These are phyloP conservation scores for Pontederia paniculata DNA, from an alignment of 176 grass and related monocot genomes.

Conservation along the genomic window DNA sequence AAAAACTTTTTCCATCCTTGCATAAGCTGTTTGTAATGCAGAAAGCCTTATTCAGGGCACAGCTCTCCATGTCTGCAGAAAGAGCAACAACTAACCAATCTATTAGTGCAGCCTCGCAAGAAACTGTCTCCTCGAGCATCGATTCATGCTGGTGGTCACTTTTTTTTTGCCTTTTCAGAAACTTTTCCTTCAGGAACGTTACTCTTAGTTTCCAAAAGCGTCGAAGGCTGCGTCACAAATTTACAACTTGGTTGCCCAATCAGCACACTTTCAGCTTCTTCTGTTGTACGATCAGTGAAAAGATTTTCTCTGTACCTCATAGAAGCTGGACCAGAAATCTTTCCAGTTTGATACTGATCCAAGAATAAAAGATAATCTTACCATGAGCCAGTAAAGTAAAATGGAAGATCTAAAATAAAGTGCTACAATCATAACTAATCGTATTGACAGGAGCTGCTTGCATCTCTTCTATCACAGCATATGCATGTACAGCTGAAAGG, in stretches of 20 bases:
- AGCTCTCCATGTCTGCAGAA: conserved; percentile 52
- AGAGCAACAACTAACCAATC: conserved; percentile 82
- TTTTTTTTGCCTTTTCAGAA: conserved; percentile 35
- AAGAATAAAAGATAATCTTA: conserved; percentile 3
- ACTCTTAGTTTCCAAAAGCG: conserved; percentile 33
- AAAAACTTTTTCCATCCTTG: conserved; percentile 61
- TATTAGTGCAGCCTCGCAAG: conserved; percentile 59
- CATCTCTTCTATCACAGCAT: conserved; percentile 82
- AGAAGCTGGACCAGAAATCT: conserved; percentile 74
- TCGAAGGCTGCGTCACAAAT: conserved; percentile 23
- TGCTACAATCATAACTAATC: conserved; percentile 76
- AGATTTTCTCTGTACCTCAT: conserved; percentile 66
- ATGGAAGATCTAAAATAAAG: conserved; percentile 39
- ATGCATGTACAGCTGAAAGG: conserved; percentile 75
- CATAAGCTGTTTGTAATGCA: conserved; percentile 34
- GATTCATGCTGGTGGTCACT: conserved; percentile 39
- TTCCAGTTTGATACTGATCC: conserved; percentile 38
- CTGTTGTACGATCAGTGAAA: conserved; percentile 51
- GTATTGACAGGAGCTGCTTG: conserved; percentile 81
- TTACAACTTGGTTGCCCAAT: conserved; percentile 47
- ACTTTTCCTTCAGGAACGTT: conserved; percentile 58
- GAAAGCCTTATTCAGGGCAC: conserved; percentile 13
- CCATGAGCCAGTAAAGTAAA: not conserved
- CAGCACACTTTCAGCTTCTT: conserved; percentile 60
- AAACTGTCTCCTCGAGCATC: conserved; percentile 64